Conservation (phyloP, 306 rosid species). For the Abrus precatorius region DNA sequence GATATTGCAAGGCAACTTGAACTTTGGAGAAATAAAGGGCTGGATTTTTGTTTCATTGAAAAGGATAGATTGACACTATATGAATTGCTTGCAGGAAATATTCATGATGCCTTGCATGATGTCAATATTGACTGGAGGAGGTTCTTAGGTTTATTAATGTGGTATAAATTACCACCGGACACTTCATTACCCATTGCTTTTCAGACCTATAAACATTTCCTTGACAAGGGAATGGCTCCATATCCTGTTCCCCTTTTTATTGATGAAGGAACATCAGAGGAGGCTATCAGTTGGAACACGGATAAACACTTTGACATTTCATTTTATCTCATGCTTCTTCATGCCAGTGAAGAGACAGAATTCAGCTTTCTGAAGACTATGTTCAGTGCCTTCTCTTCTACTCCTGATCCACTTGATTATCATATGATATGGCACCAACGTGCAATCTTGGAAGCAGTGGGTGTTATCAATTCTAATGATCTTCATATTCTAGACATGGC, state of each 20-base stretch:
- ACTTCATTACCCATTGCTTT: conserved; percentile 77
- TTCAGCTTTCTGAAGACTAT: conserved; percentile 72
- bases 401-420: conserved; percentile 94
- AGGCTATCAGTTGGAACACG: conserved; percentile 52
- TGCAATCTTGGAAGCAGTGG: conserved; percentile 86
- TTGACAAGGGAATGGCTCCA: conserved; percentile 82
- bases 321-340: conserved; percentile 95
- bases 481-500: conserved; percentile 94
- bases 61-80: conserved; percentile 80
- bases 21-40: conserved; percentile 84
- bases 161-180: conserved; percentile 84
- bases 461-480: conserved; percentile 82
- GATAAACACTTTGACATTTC: conserved; percentile 79
- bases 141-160: conserved; percentile 90
- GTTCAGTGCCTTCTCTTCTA: conserved; percentile 92
- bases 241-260: conserved; percentile 85
- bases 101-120: conserved; percentile 69
- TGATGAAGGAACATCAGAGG: conserved; percentile 75
- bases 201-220: conserved; percentile 74
- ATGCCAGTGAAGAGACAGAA: conserved; percentile 71
- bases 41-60: conserved; percentile 93
- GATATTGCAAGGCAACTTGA: conserved; percentile 86
- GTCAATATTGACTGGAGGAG: conserved; percentile 91
- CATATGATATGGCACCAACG: conserved; percentile 99
- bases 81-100: conserved; percentile 86